Evolutionary conservation across 257 asterid genomes (phyloP), one percentile per base, ranked within the genome.

Genomic region (Solanum appendiculatum): DNA sequence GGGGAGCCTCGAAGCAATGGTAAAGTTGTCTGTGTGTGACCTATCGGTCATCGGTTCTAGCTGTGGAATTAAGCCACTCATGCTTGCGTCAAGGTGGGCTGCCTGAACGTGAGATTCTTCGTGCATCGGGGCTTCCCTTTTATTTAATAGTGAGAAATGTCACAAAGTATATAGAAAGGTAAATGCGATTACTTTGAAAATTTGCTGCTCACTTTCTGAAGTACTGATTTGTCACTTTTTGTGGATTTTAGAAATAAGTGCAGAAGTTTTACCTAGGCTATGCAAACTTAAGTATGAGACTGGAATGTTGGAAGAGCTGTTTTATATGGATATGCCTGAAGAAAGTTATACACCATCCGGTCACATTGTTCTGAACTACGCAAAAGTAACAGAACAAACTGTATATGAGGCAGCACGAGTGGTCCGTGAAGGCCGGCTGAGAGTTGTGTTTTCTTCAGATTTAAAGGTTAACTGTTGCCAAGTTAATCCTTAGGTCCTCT

Each of bases 371-470:
- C 54, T 90, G 87, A 87, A 88, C 84, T 88, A 70, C 48, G 75
- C 86, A 21, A 85, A 87, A 80, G 91, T 73, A 21, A 85, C 73
- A 36, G 87, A 90, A 74, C 91, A 90, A 86, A 91, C 86, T 27
- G 86, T 88, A 13, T 86, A 82, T 72, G 70, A 88, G 31, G 73
- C 82, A 66, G 84, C 51, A 18, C 90, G 83, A n/a, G 86, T 90
- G 31, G 86, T 83, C 58, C 90, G 84, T 40, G 31, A 86, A 66
- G 93, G 92, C 33, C 88, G 58, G 73, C 89, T 91, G 85, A 88
- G 86, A 33, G 63, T 91, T 27, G 64, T 87, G 29, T 87, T 90
- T 86, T 74, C 90, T 70, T 80, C 87, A 18, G 90, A 89, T 40
- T 82, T 91, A 51, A 91, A 90, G 93, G 93, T 91, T 73, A 75